These are phyloP conservation scores for Dendrobium huoshanense DNA, from an alignment of 106 monocot species.

Conservation along the genomic window DNA sequence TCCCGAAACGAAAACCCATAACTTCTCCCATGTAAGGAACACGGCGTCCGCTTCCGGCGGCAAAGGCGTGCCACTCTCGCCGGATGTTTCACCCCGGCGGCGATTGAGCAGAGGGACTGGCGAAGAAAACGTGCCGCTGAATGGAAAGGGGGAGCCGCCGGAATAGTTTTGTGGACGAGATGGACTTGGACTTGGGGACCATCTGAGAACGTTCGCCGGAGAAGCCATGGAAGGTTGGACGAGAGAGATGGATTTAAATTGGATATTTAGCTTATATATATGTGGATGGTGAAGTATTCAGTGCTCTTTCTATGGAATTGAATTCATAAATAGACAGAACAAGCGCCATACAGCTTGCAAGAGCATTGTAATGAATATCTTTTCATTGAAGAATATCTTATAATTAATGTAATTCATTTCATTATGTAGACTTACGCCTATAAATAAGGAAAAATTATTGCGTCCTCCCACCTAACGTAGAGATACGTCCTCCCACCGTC, in stretches of 20 bases:
- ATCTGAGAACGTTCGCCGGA: neutral
- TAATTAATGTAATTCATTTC: no score
- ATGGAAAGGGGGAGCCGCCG: neutral
- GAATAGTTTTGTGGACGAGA: neutral
- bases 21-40: slow-evolving; percentile 22
- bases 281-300: no score
- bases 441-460: no score
- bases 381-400: no score
- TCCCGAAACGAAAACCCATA: slow-evolving; percentile 13
- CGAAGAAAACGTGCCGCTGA: neutral
- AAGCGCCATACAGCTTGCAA: no score
- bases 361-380: no score
- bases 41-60: neutral
- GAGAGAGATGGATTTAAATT: neutral
- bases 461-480: no score
- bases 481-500: no score
- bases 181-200: neutral
- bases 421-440: no score
- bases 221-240: neutral
- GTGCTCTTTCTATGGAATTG: no score
- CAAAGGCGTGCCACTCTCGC: neutral
- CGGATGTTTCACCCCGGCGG: neutral
- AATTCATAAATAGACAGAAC: no score
- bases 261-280: no score
- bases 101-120: neutral